Evolutionary conservation across 805 yeast genomes (phyloP).

Genomic region (Jamesozyma piceae): DNA sequence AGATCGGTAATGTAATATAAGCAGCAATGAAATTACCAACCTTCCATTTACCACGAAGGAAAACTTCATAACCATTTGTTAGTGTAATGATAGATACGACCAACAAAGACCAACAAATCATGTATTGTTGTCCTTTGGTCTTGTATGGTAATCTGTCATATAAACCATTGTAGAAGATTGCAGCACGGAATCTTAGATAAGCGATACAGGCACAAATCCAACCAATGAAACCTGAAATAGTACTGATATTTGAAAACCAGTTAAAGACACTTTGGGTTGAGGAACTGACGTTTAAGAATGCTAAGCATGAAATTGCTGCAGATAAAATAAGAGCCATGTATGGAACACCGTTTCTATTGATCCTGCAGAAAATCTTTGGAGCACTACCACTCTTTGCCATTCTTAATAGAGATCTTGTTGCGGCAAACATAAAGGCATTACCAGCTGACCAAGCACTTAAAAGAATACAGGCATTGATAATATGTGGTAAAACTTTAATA

Average conservation of each 20-base stretch:
- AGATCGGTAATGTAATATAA: slow-evolving; percentile 45
- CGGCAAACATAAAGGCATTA: slow-evolving; percentile 45
- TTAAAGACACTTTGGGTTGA: slow-evolving; percentile 46
- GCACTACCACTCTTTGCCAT: slow-evolving; percentile 43
- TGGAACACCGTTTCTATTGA: slow-evolving; percentile 51
- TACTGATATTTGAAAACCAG: slow-evolving; percentile 58
- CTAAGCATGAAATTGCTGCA: slow-evolving; percentile 33
- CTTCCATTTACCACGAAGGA: slow-evolving; percentile 41
- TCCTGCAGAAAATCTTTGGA: slow-evolving; percentile 38
- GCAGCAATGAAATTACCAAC: slow-evolving; percentile 59
- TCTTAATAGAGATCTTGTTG: slow-evolving; percentile 40
- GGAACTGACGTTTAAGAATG: slow-evolving; percentile 47
- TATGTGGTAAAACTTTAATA: slow-evolving; percentile 48
- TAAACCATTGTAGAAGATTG: slow-evolving; percentile 43
- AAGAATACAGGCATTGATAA: slow-evolving; percentile 52
- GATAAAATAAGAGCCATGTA: slow-evolving; percentile 26
- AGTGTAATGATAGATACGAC: slow-evolving; percentile 45
- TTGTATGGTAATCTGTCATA: slow-evolving; percentile 49
- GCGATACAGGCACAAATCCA: slow-evolving; percentile 50
- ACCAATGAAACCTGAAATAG: slow-evolving; percentile 57
- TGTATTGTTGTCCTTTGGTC: slow-evolving; percentile 47
- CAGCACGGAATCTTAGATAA: slow-evolving; percentile 57
- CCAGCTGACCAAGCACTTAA: slow-evolving; percentile 46
- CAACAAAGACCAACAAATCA: slow-evolving; percentile 45
- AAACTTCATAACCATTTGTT: slow-evolving; percentile 68